A percentile compares a stretch with the other conserved stretches of the same genome.
Conservation (phyloP, 225 moss, liverwort and hornwort genomes). For the Straminergon stramineum region DNA sequence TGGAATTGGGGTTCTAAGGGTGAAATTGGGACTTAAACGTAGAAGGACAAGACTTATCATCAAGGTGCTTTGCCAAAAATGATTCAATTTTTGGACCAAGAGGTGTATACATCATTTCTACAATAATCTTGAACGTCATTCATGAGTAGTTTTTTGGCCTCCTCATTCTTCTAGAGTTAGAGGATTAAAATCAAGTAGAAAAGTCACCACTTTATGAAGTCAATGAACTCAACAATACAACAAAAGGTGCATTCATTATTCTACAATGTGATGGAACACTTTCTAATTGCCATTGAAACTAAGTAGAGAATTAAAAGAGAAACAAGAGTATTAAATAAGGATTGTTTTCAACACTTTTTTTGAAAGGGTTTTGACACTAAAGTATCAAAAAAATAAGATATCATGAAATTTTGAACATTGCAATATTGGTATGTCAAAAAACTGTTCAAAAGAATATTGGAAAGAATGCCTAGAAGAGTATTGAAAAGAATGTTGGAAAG, state of each 20-base stretch:
- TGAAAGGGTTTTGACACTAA: neutral
- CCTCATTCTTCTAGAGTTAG: neutral
- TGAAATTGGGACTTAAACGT: no score
- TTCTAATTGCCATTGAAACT: neutral
- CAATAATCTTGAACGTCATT: neutral
- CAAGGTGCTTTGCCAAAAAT: neutral
- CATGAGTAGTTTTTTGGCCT: rapidly evolving
- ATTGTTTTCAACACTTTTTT: neutral
- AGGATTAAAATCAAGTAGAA: neutral
- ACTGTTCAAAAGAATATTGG: no score
- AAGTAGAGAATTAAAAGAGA: neutral
- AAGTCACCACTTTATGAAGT: neutral
- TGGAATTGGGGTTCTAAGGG: rapidly evolving
- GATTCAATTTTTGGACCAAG: rapidly evolving
- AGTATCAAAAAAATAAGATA: neutral
- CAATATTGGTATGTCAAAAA: no score
- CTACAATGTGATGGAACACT: neutral
- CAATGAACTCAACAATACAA: neutral
- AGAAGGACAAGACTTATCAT: rapidly evolving
- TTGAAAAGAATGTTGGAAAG: neutral
- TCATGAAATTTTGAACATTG: neutral
- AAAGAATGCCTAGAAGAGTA: no score
- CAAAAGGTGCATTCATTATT: neutral
- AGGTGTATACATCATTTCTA: neutral
- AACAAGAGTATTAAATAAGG: rapidly evolving